phyloP scores from a whole-genome alignment of 805 yeast species.

The Candida maris region DNA sequence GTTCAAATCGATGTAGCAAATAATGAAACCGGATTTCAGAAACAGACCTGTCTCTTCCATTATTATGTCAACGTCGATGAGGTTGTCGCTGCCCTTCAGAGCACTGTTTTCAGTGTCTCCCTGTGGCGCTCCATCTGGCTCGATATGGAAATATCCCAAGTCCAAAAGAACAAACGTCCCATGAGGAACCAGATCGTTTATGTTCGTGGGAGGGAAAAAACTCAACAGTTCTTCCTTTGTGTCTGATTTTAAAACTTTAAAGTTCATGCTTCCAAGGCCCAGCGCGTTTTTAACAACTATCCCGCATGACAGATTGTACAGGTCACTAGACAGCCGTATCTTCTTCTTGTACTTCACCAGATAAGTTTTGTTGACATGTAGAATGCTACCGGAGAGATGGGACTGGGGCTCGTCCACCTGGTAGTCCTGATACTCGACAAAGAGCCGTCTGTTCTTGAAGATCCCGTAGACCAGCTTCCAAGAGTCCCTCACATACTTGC shows the following conservation, averaged over 20 bases:
- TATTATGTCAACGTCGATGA: conserved; percentile 38
- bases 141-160: conserved; percentile 44
- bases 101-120: neutral
- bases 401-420: conserved; percentile 46
- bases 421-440: conserved; percentile 41
- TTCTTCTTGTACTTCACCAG: conserved; percentile 43
- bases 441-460: conserved; percentile 48
- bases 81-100: conserved; percentile 15
- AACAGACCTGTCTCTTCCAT: conserved; percentile 58
- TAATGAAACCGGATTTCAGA: conserved; percentile 48
- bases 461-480: conserved; percentile 54
- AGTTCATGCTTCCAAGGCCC: conserved; percentile 58
- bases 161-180: conserved; percentile 47
- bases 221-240: conserved; percentile 32
- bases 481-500: conserved; percentile 43
- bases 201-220: conserved; percentile 54
- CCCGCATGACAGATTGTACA: conserved; percentile 49
- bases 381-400: conserved; percentile 32
- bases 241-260: conserved; percentile 38
- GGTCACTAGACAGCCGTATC: conserved; percentile 46
- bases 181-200: conserved; percentile 55
- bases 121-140: conserved; percentile 1
- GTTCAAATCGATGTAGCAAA: conserved; percentile 34
- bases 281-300: conserved; percentile 48
- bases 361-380: conserved; percentile 49